These are phyloP conservation scores for barrel medic (Medicago truncatula) DNA, from an alignment of 306 rosid genomes.

Conservation along the genomic window MtrunA17r5.0-ANR NC_053045.1:26719501-26720000, in stretches of 20 bases:
- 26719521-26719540: background rate
- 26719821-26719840: background rate
- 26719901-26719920: background rate
- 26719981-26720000: background rate
- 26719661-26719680: constrained; percentile 1
- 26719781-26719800: constrained; percentile 11
- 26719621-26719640: background rate
- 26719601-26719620: constrained; percentile 27
- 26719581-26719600: background rate
- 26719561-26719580: background rate
- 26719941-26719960: background rate
- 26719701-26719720: background rate
- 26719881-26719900: background rate
- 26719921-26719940: background rate
- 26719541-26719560: background rate
- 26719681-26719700: background rate
- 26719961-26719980: background rate
- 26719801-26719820: background rate
- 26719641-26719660: constrained; percentile 8
- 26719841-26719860: background rate
- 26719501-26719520: constrained; percentile 5
- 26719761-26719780: constrained; percentile 35
- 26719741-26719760: constrained; percentile 23
- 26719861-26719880: constrained; percentile 7
- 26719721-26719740: background rate